phyloP scores from a whole-genome alignment of 2,329 filamentous ascomycete genomes.

The Epichloe uncinata region DNA sequence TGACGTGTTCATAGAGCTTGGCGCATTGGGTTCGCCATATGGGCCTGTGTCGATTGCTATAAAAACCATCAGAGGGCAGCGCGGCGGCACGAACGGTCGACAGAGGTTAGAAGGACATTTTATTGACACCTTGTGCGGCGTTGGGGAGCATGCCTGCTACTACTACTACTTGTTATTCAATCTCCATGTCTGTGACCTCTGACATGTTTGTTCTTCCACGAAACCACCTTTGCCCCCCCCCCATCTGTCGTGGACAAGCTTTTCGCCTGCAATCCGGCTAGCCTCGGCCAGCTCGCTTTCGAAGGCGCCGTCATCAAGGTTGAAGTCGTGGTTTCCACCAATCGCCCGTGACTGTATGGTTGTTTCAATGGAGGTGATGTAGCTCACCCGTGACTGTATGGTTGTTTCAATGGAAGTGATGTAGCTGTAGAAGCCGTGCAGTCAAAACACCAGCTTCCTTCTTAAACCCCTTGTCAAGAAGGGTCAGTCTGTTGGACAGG shows the following conservation, averaged over 20 bases:
- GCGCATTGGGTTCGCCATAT: neutral
- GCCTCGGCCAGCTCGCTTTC: slow-evolving; percentile 13
- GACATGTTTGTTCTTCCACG: slow-evolving; percentile 25
- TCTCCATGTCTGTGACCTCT: slow-evolving; percentile 27
- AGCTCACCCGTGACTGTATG: no score
- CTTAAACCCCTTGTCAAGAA: no score
- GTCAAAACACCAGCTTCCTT: no score
- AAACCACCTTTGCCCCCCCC: slow-evolving; percentile 29
- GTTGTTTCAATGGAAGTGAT: no score
- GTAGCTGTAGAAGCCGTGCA: no score
- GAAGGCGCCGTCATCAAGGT: slow-evolving; percentile 23
- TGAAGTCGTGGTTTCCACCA: slow-evolving; percentile 39
- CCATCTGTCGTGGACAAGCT: slow-evolving; percentile 18
- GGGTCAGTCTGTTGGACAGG: no score
- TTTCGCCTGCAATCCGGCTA: neutral
- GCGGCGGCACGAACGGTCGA: no score
- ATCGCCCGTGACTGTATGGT: slow-evolving; percentile 23
- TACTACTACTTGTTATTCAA: no score
- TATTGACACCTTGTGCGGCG: no score
- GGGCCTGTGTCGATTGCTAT: neutral
- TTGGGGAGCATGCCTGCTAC: no score
- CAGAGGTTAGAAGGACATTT: no score
- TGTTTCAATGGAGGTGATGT: no score
- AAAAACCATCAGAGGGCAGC: neutral
- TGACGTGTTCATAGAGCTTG: neutral